These are phyloP conservation scores for Misopates orontium DNA, from an alignment of 257 asterid genomes.

Conservation along the genomic window DNA sequence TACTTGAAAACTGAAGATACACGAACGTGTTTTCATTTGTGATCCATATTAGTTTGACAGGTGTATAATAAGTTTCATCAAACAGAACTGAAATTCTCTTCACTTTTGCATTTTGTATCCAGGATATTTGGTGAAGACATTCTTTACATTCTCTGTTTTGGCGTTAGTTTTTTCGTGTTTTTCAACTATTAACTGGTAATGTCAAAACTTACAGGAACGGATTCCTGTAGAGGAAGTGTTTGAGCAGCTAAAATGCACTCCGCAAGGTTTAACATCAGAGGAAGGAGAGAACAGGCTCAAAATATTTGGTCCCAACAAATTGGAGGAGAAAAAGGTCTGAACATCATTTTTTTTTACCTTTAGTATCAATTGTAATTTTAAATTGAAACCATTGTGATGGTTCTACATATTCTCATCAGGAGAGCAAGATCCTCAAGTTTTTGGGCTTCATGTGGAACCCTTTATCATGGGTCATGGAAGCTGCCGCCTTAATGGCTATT, in stretches of 20 bases:
- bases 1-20: too few relatives aligned
- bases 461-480: conserved; percentile 94
- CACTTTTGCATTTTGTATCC: background rate
- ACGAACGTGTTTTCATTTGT: background rate
- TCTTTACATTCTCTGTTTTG: background rate
- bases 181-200: conserved; percentile 10
- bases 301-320: conserved; percentile 85
- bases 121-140: background rate
- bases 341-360: background rate
- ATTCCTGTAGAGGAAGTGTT: conserved; percentile 92
- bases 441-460: conserved; percentile 99
- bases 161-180: background rate
- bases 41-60: background rate
- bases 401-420: conserved; percentile 38
- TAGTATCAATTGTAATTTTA: background rate
- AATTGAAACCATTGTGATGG: background rate
- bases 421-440: conserved; percentile 82
- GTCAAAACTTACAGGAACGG: conserved; percentile 52
- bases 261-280: conserved; percentile 64
- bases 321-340: conserved; percentile 82
- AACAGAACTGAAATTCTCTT: too few relatives aligned
- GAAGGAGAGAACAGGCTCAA: conserved; percentile 78
- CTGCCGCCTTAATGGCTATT: conserved; percentile 92
- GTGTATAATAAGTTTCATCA: too few relatives aligned
- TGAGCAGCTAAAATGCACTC: conserved; percentile 77